Base-by-base conservation (phyloP, 345 rosid species). In the Pistacia integerrima region DNA sequence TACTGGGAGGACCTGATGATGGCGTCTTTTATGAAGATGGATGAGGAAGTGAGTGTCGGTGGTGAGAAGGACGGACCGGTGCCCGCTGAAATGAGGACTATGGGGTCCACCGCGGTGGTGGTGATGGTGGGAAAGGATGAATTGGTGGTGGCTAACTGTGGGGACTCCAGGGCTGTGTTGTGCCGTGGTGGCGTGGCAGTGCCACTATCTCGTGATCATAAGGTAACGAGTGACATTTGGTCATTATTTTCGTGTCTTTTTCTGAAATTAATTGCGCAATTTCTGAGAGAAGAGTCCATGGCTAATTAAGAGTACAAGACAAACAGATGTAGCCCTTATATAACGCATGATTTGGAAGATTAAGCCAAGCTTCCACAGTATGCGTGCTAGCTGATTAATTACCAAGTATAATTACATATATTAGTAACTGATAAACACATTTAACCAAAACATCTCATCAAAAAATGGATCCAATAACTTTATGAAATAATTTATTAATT, bases 121-220 rank as follows among this genome's bases (percentile, higher is more conserved):
- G 83, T 75, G 22, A 22, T 85, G 80, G 82, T 85, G 22, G 82
- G 86, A 49, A 36, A 59, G 64, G 73, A 77, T 61, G 85, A 80
- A 74, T 6, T 85, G 4, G 84, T 84, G 73, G 85, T 77, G 74
- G 87, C 86, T 5, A 84, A 84, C 69, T 77, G 89, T 11, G 91
- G 91, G 18, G 82, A 85, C 57, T 85, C 82, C 1, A 81, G 85
- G 59, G 86, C 78, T 10, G 86, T 84, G 13, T 9, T 87, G 20
- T 80, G 71, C 25, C 82, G 84, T 0, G 77, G 69, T 2, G 84
- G 82, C 13, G 73, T 65, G 17, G 81, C 80, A 10, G 12, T 82
- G 44, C 82, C 87, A 13, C 51, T 81, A 74, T 79, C 87, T 2
- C 35, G 30, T 3, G 86, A 83, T 77, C 85, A 82, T 44, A 79